These are phyloP conservation scores for Flaveria trinervia DNA, from an alignment of 129 eudicot genomes.

Conservation along the genomic window DNA sequence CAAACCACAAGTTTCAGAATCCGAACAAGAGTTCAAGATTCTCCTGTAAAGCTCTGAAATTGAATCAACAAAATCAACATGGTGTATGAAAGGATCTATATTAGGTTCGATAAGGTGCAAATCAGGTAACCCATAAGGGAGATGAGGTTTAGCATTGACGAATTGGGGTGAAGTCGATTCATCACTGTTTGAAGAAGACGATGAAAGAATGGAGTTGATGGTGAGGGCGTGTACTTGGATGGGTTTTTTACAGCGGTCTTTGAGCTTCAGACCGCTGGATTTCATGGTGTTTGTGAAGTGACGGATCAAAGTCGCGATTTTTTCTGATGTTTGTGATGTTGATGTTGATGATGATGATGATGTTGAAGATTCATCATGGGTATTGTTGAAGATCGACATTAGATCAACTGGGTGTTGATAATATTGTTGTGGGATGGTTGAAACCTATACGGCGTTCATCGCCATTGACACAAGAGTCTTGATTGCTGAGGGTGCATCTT, in stretches of 20 bases:
- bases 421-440: not conserved
- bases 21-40: conserved; percentile 12
- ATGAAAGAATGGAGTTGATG: conserved; percentile 48
- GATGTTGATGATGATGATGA: conserved; percentile 26
- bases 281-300: conserved; percentile 41
- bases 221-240: conserved; percentile 69
- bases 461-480: conserved; percentile 21
- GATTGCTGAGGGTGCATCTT: conserved; percentile 23
- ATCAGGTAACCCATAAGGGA: conserved; percentile 50
- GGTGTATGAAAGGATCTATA: conserved; percentile 43
- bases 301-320: conserved; percentile 44
- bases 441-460: not conserved
- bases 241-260: conserved; percentile 58
- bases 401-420: conserved; percentile 1
- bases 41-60: conserved; percentile 45
- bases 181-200: conserved; percentile 26
- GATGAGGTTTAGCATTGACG: conserved; percentile 26
- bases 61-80: conserved; percentile 49
- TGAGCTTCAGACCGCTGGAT: conserved; percentile 47
- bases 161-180: conserved; percentile 20
- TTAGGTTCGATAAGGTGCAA: conserved; percentile 49
- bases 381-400: conserved; percentile 47
- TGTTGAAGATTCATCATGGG: conserved; percentile 24
- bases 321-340: conserved; percentile 27
- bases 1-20: conserved; percentile 31